A percentile compares a stretch with the other conserved stretches of the same genome.
Evolutionary conservation across 2,329 filamentous ascomycete genomes (phyloP).

Genomic region (Paecilomyces formosus): DNA sequence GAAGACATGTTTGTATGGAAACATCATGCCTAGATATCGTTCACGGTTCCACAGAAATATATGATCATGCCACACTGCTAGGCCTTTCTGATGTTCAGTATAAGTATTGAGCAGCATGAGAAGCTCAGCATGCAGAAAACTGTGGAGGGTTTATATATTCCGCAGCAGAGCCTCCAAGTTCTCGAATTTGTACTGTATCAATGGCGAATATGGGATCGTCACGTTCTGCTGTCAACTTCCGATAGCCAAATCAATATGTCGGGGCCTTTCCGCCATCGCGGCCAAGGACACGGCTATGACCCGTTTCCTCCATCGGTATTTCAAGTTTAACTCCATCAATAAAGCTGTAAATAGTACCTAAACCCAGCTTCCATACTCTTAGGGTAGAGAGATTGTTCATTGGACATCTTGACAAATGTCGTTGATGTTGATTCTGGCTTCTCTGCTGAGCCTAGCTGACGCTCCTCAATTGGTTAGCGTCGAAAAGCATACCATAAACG

Average conservation of each 20-base stretch:
- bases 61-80: no score
- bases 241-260: not conserved
- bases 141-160: not conserved
- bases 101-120: not conserved
- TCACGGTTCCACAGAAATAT: no score
- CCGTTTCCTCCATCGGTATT: no score
- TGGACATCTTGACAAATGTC: not conserved
- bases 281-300: no score
- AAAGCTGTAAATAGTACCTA: not conserved
- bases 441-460: no score
- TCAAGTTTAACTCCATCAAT: not conserved
- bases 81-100: not conserved
- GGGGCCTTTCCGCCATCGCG: not conserved
- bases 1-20: conserved; percentile 50
- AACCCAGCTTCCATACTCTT: not conserved
- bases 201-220: not conserved
- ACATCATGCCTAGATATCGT: conserved; percentile 34
- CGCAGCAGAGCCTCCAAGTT: not conserved
- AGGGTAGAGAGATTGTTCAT: not conserved
- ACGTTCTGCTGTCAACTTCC: not conserved
- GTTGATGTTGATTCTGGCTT: not conserved
- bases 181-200: not conserved
- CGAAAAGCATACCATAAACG: not conserved
- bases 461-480: not conserved
- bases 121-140: not conserved